Conservation (phyloP, 2,329 filamentous ascomycete genomes). For the Stenocarpella maydis region DNA sequence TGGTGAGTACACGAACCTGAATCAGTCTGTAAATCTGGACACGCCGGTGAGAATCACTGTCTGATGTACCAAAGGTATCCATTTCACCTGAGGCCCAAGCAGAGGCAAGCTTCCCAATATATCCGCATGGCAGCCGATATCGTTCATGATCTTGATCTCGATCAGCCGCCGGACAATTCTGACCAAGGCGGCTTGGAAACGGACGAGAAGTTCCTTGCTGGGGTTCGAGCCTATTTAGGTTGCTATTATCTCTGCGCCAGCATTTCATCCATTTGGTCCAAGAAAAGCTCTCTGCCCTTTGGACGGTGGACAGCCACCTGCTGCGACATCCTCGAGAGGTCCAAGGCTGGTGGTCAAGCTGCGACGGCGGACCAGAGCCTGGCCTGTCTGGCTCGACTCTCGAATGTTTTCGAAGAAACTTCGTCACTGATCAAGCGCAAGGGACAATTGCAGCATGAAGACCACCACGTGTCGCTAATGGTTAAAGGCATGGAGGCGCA, state of each 20-base stretch:
- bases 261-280: slow-evolving; percentile 50
- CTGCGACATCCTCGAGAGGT: slow-evolving; percentile 52
- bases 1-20: slow-evolving; percentile 52
- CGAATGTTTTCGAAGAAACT: slow-evolving; percentile 51
- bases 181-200: slow-evolving; percentile 38
- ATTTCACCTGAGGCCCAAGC: slow-evolving; percentile 61
- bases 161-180: slow-evolving; percentile 48
- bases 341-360: slow-evolving; percentile 41
- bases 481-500: slow-evolving; percentile 58
- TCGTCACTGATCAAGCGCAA: slow-evolving; percentile 28
- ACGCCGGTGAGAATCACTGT: too few species aligned
- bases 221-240: slow-evolving; percentile 55
- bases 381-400: slow-evolving; percentile 52
- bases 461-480: slow-evolving; percentile 54
- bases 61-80: slow-evolving; percentile 54
- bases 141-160: slow-evolving; percentile 58
- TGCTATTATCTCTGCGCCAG: slow-evolving; percentile 53
- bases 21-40: too few species aligned
- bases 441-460: slow-evolving; percentile 41
- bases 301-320: slow-evolving; percentile 55
- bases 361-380: slow-evolving; percentile 52
- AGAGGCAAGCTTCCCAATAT: slow-evolving; percentile 59
- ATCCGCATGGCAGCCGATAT: slow-evolving; percentile 61
- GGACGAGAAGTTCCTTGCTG: slow-evolving; percentile 47
- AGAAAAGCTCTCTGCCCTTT: slow-evolving; percentile 45